Percentiles rank a stretch among this genome's conserved stretches.
phyloP scores from a whole-genome alignment of 2,329 filamentous ascomycete genomes.

The Mariannaea sp. region DNA sequence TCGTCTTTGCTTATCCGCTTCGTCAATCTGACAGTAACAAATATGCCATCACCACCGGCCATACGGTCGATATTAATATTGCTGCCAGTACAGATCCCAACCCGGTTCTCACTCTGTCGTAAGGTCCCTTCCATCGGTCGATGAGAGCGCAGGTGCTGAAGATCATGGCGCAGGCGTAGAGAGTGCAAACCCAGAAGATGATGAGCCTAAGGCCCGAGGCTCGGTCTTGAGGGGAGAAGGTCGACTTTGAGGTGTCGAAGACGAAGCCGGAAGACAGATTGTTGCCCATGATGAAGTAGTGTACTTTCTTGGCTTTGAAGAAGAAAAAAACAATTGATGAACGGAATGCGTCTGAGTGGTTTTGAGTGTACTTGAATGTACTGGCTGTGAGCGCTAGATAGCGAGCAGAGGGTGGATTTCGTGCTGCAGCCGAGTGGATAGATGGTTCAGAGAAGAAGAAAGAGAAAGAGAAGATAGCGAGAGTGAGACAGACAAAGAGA shows the following conservation, averaged over 20 bases:
- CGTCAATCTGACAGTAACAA: conserved; percentile 31
- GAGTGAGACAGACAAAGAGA: neutral
- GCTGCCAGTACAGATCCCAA: conserved; percentile 40
- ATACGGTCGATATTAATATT: conserved; percentile 41
- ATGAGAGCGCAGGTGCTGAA: conserved; percentile 49
- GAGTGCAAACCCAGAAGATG: conserved; percentile 42
- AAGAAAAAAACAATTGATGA: no score
- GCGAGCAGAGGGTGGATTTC: no score
- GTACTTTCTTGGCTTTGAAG: neutral
- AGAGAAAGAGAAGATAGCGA: neutral
- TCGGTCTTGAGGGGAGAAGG: conserved; percentile 41
- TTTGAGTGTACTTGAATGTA: no score
- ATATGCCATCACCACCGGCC: conserved; percentile 46
- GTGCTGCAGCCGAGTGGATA: neutral
- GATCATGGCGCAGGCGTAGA: conserved; percentile 49
- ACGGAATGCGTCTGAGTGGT: no score
- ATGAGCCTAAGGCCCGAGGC: conserved; percentile 41
- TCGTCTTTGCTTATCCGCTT: neutral
- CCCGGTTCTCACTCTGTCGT: conserved; percentile 41
- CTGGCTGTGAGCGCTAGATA: no score
- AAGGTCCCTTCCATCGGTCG: conserved; percentile 49
- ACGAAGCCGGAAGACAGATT: conserved; percentile 47
- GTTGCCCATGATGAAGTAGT: conserved; percentile 44
- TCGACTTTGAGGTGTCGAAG: conserved; percentile 45
- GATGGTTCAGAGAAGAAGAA: neutral